Evolutionary conservation across 768 basidiomycete species (phyloP).

Genomic region (Fomitopsis pulvina): DNA sequence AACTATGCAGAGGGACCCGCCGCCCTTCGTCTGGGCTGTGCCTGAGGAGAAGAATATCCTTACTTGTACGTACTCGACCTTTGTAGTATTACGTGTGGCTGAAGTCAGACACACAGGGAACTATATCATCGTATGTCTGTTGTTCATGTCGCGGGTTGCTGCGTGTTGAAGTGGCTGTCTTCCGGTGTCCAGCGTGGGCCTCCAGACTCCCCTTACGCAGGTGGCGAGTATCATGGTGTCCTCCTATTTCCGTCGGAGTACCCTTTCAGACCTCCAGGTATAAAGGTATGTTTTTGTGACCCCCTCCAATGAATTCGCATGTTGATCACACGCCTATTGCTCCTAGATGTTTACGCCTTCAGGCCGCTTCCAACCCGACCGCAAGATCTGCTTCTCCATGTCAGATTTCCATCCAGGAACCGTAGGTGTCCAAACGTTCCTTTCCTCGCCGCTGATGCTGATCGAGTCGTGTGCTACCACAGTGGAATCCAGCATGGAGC

Average conservation of each 20-base stretch:
- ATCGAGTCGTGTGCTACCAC: not conserved
- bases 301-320: not conserved
- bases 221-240: constrained; percentile 92
- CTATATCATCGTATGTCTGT: constrained; percentile 72
- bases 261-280: constrained; percentile 94
- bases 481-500: constrained; percentile 97
- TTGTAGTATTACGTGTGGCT: not conserved
- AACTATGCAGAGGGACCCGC: constrained; percentile 87
- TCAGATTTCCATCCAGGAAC: constrained; percentile 90
- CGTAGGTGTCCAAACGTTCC: constrained; percentile 45
- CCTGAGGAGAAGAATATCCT: constrained; percentile 98
- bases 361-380: constrained; percentile 85
- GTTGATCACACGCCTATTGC: not conserved
- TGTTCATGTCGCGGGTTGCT: not conserved
- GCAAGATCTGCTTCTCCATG: constrained; percentile 98
- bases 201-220: constrained; percentile 83
- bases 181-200: constrained; percentile 67
- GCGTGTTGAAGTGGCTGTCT: constrained; percentile 9
- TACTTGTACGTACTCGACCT: constrained; percentile 58
- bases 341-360: constrained; percentile 87
- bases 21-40: constrained; percentile 92
- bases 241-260: constrained; percentile 93
- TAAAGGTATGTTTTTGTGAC: constrained; percentile 69
- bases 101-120: constrained; percentile 57
- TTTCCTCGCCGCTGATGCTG: not conserved